Conservation (phyloP, 129 eudicot species). For the Arctium minus region DNA sequence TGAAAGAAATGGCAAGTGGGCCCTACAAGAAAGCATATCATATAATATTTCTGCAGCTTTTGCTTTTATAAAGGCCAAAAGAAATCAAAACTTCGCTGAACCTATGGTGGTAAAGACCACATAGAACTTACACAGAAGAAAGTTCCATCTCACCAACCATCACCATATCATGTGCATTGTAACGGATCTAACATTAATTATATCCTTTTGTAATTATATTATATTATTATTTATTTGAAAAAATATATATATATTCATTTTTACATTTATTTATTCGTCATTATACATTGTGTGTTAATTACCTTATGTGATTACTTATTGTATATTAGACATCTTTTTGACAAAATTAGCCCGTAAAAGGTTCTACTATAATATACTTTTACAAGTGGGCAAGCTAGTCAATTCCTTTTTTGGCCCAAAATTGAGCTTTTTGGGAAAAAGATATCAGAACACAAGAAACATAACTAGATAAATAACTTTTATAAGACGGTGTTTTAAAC, state of each 20-base stretch:
- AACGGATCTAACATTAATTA: conserved; percentile 19
- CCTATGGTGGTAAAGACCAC: conserved; percentile 25
- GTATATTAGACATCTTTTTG: no score
- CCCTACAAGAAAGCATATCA: conserved; percentile 25
- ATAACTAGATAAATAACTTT: background rate
- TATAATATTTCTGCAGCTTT: conserved; percentile 1
- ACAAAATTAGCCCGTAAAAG: background rate
- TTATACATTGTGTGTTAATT: no score
- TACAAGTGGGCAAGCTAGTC: background rate
- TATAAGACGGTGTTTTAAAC: background rate
- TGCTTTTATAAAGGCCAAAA: conserved; percentile 23
- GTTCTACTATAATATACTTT: background rate
- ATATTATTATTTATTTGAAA: no score
- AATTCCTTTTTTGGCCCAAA: background rate
- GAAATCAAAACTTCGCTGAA: conserved; percentile 11
- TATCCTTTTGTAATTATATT: no score
- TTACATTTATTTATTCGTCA: no score
- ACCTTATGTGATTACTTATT: no score
- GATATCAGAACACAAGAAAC: background rate
- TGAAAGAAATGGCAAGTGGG: conserved; percentile 23
- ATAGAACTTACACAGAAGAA: conserved; percentile 27
- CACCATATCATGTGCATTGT: conserved; percentile 25
- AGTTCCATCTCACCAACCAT: conserved; percentile 30
- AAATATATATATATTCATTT: no score
- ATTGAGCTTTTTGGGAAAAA: background rate